A percentile compares a stretch with the other conserved stretches of the same genome.
Evolutionary conservation across 495 filamentous ascomycete genomes (phyloP).

Genomic region (Aspergillus wentii): DNA sequence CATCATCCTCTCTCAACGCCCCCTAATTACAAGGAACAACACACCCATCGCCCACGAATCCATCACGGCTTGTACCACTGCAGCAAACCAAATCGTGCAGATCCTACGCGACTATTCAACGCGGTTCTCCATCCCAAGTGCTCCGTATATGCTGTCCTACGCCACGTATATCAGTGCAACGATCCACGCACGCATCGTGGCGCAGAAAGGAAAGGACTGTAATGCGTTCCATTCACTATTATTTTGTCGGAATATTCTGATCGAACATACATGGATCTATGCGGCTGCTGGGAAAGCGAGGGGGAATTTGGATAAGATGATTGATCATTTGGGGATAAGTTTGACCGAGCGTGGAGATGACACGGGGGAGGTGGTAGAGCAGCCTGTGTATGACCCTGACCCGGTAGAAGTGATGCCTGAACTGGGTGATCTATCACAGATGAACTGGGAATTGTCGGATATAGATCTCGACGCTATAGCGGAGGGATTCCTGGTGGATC

Average conservation of each 20-base stretch:
- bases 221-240: conserved; percentile 16
- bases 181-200: conserved; percentile 25
- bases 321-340: conserved; percentile 12
- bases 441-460: conserved; percentile 22
- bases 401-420: not conserved
- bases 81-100: conserved; percentile 26
- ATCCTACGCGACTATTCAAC: conserved; percentile 23
- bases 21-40: conserved; percentile 16
- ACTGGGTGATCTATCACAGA: conserved; percentile 7
- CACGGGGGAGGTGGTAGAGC: not conserved
- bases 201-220: conserved; percentile 18
- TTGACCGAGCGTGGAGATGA: conserved; percentile 1
- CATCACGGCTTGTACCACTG: conserved; percentile 21
- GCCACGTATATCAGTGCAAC: conserved; percentile 31
- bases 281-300: conserved; percentile 19
- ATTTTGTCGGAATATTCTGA: conserved; percentile 14
- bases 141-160: conserved; percentile 30
- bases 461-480: conserved; percentile 23
- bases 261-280: conserved; percentile 16
- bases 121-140: conserved; percentile 19
- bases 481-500: conserved; percentile 21
- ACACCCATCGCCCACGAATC: conserved; percentile 20
- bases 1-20: conserved; percentile 24
- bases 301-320: conserved; percentile 17
- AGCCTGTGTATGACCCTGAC: not conserved